Evolutionary conservation across 225 moss, liverwort and hornwort genomes (phyloP).

Genomic region (Physcomitrium patens): DNA sequence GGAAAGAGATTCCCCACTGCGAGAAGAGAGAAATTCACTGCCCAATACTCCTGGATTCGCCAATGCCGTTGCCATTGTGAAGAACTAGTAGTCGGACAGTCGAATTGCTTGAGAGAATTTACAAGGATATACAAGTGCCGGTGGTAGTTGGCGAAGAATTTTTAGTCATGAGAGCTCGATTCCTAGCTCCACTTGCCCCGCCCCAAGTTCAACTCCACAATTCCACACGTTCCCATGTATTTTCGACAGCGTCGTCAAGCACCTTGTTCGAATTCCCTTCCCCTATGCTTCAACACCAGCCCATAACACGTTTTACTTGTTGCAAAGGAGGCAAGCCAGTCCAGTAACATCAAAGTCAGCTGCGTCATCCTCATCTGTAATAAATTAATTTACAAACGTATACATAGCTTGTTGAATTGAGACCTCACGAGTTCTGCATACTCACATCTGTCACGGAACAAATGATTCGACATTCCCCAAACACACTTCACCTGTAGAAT

Average conservation of each 20-base stretch:
- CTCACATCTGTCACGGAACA: constrained; percentile 5
- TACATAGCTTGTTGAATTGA: constrained; percentile 7
- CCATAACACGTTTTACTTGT: neutral
- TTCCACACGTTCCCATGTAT: neutral
- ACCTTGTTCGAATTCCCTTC: neutral
- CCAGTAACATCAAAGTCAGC: constrained; percentile 8
- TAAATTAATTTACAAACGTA: neutral
- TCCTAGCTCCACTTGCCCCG: constrained; percentile 7
- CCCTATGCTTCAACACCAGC: neutral
- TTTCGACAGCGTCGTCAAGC: neutral
- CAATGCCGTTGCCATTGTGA: constrained; percentile 40
- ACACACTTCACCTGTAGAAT: neutral
- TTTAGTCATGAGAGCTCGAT: neutral
- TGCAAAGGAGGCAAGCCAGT: neutral
- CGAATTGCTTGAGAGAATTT: neutral
- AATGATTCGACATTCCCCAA: neutral
- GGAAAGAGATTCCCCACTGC: constrained; percentile 20
- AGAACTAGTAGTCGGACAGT: neutral
- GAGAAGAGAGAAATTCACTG: constrained; percentile 32
- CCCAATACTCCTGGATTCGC: constrained; percentile 31
- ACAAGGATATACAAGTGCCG: constrained; percentile 12
- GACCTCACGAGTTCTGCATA: neutral
- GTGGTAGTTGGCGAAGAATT: neutral
- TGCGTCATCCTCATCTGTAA: constrained; percentile 21
- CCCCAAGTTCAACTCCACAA: neutral